These are phyloP conservation scores for Hericium alpestre DNA, from an alignment of 768 basidiomycete genomes.

Conservation along the genomic window DNA sequence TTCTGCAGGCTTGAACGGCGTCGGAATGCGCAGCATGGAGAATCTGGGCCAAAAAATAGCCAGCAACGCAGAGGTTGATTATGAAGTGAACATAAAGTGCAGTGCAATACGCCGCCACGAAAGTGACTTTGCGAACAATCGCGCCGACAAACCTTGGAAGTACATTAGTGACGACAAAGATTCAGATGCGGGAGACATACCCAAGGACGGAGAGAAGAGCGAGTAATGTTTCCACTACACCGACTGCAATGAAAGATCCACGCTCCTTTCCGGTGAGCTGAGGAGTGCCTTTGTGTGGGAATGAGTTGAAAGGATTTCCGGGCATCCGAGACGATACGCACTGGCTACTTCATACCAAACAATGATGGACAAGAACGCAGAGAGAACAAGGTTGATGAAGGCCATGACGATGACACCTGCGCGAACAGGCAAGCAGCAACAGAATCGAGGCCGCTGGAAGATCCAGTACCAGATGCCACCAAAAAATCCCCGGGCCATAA, in stretches of 20 bases:
- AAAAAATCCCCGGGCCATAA: background rate
- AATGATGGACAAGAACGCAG: conserved; percentile 41
- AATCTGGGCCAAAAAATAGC: conserved; percentile 41
- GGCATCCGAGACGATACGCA: conserved; percentile 23
- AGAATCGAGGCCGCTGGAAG: conserved; percentile 29
- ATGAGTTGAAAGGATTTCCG: conserved; percentile 19
- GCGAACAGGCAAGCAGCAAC: conserved; percentile 55
- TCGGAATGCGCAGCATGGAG: conserved; percentile 34
- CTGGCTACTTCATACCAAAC: conserved; percentile 56
- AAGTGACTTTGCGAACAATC: conserved; percentile 49
- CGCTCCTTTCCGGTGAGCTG: conserved; percentile 21
- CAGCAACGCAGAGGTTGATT: conserved; percentile 41
- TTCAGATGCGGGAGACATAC: conserved; percentile 23
- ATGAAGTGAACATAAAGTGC: conserved; percentile 48
- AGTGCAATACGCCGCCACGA: conserved; percentile 46
- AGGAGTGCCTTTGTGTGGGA: conserved; percentile 1
- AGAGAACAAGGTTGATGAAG: conserved; percentile 40
- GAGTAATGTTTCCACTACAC: conserved; percentile 42
- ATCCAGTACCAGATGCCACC: conserved; percentile 9
- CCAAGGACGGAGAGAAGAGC: conserved; percentile 46
- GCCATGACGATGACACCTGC: conserved; percentile 49
- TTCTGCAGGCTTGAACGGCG: conserved; percentile 33
- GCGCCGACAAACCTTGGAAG: conserved; percentile 46
- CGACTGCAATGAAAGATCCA: conserved; percentile 38
- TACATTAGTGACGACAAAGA: background rate